Base-by-base conservation (phyloP, 352 stramenopile genomes). In the Discostella stelligera region DNA sequence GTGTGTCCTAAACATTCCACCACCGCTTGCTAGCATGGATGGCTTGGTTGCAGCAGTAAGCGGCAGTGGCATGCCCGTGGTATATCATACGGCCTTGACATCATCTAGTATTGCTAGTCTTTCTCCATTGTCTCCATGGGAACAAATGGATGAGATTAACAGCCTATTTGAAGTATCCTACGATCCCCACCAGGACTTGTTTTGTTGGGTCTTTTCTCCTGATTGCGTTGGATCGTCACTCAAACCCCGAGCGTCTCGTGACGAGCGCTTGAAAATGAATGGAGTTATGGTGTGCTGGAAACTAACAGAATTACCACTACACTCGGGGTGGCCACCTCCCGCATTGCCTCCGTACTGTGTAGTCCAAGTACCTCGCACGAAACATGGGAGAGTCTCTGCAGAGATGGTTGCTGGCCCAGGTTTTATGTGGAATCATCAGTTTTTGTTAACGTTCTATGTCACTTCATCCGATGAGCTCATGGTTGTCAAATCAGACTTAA, bases 141-240 rank as follows among this genome's bases (percentile, higher is more conserved):
- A 78, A 18, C 67, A 79, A 25, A 75, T 55, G 4, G 69, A 79
- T 65, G 21, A 65, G 13, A 41, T 83, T 3, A 70, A 83, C 41
- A 30, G 58, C 3, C 76, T 79, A 64, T 83, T 83, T 30, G 49
- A 71, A 37, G 58, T 79, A 37, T 76, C 68, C 13, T 83, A 65
- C 13, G 69, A 83, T 56, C 69, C 50, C 16, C 44, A 62, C 46
- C 50, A 54, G 3, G 71, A 83, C 37, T 50, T 71, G 6, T 39
- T 83, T 23, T 69, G 44, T 64, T 83, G 70, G 66, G 52, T 56
- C 4, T 79, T 79, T 50, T 76, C 69, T 44, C 70, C 76, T 18
- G 76, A 79, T 55, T 79, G 63, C 30, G 69, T 79, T 20, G 76
- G 64, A 44, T 65, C 70, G n/a, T 72, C 76, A 20, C 32, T 79